Conservation (phyloP, 306 rosid species). For the Cicer arietinum region DNA sequence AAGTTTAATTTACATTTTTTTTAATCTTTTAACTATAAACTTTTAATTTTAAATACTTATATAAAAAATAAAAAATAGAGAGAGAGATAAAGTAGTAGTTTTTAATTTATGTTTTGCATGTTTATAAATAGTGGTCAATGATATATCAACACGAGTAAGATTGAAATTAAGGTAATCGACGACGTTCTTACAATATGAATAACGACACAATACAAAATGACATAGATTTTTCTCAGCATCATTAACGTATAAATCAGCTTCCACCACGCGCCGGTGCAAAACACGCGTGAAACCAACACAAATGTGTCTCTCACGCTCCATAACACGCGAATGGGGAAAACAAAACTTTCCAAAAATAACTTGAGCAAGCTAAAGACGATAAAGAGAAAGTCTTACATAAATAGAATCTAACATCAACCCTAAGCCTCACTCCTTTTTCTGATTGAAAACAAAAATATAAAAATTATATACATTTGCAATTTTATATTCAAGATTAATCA, state of each 20-base stretch:
- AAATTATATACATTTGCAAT: no score
- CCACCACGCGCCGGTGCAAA: conserved; percentile 24
- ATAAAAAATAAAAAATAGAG: no score
- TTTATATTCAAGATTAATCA: no score
- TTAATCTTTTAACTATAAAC: no score
- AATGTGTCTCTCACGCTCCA: not conserved
- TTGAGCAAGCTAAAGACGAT: conserved; percentile 20
- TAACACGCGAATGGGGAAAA: rapidly evolving
- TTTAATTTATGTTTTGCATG: conserved; percentile 1
- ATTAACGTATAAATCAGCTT: conserved; percentile 37
- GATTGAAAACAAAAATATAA: conserved; percentile 39
- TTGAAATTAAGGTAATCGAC: conserved; percentile 53
- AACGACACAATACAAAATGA: conserved; percentile 36
- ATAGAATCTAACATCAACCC: conserved; percentile 70
- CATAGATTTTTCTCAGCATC: conserved; percentile 38
- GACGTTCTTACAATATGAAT: conserved; percentile 28
- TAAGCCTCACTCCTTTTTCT: conserved; percentile 50
- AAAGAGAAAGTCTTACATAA: conserved; percentile 56
- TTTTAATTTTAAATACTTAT: no score
- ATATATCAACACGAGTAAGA: conserved; percentile 45
- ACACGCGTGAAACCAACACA: not conserved
- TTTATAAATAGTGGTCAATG: conserved; percentile 19
- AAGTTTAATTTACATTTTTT: no score
- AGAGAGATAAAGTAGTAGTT: no score
- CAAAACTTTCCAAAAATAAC: conserved; percentile 27